Evolutionary conservation across 345 rosid species (phyloP), one percentile per base, ranked within the genome.

Genomic region (Salix caprea): DNA sequence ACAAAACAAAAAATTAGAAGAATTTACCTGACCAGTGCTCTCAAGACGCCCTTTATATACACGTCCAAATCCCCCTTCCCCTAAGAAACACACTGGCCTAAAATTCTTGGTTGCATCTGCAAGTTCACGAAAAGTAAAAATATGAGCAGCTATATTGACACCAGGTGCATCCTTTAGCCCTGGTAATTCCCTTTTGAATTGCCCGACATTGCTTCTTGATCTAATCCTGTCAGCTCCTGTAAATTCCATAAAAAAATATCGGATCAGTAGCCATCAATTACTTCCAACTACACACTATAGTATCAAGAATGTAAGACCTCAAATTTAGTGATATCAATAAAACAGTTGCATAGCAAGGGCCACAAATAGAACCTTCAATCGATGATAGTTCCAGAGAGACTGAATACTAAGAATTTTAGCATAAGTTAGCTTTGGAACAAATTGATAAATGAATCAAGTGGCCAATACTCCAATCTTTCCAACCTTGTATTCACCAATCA

Each of bases 51-150:
- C 99, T 78, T 90, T 96, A 85, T 96, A 92, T 28, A 96, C 99
- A 69, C 88, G 97, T 14, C 98, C 99, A 30, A 96, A 96, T 40
- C 99, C 97, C 58, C 99, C 99, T 92, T 96, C 99, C 9, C 99
- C 99, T 74, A 96, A 67, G 86, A 93, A 93, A 67, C 89, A 91
- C 74, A 93, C 99, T 1, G 90, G 92, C 82, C 89, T 88, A 79
- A 96, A 93, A 89, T 96, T 91, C 82, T 87, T 88, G 52, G 99
- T 93, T 10, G 99, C 99, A 40, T 88, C 92, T 13, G 92, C 97
- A 73, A 96, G 97, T 73, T 93, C 98, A 6, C 92, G 92, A 77
- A 93, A 96, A 70, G 91, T 83, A 84, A 96, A 96, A 46, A 85
- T 96, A 67, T 91, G 99, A 71, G 99, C 97, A 54, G 99, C 90